Evolutionary conservation across 75 land plant species (phyloP).

Genomic region (Cryptomeria japonica): DNA sequence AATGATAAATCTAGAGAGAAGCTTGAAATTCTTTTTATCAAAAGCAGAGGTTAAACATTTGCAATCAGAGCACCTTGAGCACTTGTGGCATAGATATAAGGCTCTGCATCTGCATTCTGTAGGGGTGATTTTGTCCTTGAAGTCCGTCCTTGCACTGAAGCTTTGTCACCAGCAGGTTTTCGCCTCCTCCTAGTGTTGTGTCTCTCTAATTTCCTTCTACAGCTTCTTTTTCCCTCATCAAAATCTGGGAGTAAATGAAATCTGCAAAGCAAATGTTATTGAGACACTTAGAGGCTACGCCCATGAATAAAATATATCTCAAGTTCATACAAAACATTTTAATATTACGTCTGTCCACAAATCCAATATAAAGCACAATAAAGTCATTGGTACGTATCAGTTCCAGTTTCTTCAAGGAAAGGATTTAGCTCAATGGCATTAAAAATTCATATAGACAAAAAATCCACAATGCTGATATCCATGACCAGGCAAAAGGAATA

Average conservation of each 20-base stretch:
- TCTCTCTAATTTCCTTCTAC: constrained; percentile 90
- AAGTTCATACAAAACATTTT: constrained; percentile 1
- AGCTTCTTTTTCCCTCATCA: constrained; percentile 97
- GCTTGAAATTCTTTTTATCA: not conserved
- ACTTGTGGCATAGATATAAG: constrained; percentile 21
- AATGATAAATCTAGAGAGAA: not conserved
- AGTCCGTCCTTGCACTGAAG: constrained; percentile 24
- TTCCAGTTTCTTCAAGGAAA: not conserved
- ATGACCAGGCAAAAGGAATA: not conserved
- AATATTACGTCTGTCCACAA: not conserved
- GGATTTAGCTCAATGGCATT: not conserved
- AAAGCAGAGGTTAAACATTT: not conserved
- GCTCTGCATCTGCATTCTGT: constrained; percentile 19
- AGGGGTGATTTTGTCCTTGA: constrained; percentile 6
- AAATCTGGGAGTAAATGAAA: constrained; percentile 90
- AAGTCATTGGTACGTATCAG: not conserved
- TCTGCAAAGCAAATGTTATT: constrained; percentile 38
- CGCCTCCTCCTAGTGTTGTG: constrained; percentile 91
- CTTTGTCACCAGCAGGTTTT: constrained; percentile 40
- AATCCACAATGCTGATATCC: not conserved
- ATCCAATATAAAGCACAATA: not conserved
- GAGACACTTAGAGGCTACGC: not conserved
- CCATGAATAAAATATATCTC: constrained; percentile 3
- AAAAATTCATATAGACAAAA: not conserved
- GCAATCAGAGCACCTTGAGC: constrained; percentile 40